Evolutionary conservation across 257 asterid species (phyloP), one percentile per base, ranked within the genome.

Genomic region (Oldenlandia corymbosa): DNA sequence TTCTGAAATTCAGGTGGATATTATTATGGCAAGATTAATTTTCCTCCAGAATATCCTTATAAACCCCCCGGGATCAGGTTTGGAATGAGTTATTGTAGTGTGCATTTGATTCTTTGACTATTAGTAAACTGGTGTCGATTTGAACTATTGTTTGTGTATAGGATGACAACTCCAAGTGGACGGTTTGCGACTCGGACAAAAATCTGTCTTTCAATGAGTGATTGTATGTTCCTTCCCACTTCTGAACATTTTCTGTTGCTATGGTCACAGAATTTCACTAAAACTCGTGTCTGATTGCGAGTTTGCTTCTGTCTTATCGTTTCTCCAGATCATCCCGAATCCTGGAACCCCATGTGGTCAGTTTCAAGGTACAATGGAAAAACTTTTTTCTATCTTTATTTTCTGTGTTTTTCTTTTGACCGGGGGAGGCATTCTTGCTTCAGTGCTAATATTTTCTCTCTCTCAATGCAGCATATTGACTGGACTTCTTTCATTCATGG

Each of bases 401-500:
- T 41, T 34, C n/a, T 34, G 9, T 39, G 26, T 20, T 66, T 68
- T 50, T n/a, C n/a, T n/a, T n/a, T n/a, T n/a, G n/a, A n/a, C n/a
- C n/a, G n/a, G n/a, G n/a, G n/a, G n/a, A n/a, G n/a, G n/a, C n/a
- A n/a, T n/a, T n/a, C n/a, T n/a, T 43, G 71, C 45, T 73, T 54
- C 36, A 70, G 37, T 69, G 58, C 84, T 80, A 57, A 87, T 71
- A 61, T 69, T n/a, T 2, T 53, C 66, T 62, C 66, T 16, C 78
- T 50, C 50, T 71, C 62, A 65, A 6, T 80, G 94, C 95, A 90
- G 99, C 87, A 93, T 93, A 68, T 84, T 93, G 64, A 90, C 83
- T 8, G 99, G 99, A 73, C 93, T 90, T 42, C 99, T 93, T 69
- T 93, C 99, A 3, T 93, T 93, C 85, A 93, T 93, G 99, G 99